A percentile compares a stretch with the other conserved stretches of the same genome.
Evolutionary conservation across 371 early-diverging fungal genomes (phyloP).

Genomic region (Mucor piriformis): DNA sequence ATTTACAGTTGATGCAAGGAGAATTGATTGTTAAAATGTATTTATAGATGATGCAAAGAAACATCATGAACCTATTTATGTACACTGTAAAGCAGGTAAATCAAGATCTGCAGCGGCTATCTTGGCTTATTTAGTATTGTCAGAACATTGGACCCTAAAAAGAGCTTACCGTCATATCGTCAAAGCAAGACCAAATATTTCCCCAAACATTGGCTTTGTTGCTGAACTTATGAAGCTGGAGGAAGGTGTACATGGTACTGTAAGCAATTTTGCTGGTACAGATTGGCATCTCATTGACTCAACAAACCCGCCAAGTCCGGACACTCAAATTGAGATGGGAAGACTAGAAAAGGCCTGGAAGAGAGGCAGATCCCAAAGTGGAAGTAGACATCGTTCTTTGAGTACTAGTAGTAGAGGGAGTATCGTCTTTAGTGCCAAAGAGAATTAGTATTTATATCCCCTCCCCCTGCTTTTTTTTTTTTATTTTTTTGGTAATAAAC

Average conservation of each 20-base stretch:
- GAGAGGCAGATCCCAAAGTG: conserved; percentile 3
- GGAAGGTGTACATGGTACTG: conserved; percentile 57
- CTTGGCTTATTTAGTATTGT: conserved; percentile 72
- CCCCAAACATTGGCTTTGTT: conserved; percentile 90
- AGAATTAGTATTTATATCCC: neutral
- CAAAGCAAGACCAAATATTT: conserved; percentile 66
- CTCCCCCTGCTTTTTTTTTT: neutral
- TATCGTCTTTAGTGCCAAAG: neutral
- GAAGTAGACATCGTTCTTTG: neutral
- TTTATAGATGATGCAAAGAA: conserved; percentile 42
- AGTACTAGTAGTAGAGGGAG: neutral
- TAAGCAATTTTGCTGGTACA: conserved; percentile 44
- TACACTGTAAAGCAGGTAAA: conserved; percentile 88
- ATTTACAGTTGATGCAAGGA: neutral
- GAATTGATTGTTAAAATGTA: neutral
- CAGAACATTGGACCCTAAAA: conserved; percentile 70
- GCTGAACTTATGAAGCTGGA: conserved; percentile 75
- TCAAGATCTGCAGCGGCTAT: conserved; percentile 82
- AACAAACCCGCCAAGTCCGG: conserved; percentile 41
- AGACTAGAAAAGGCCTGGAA: conserved; percentile 41
- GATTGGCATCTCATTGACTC: conserved; percentile 37
- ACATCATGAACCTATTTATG: conserved; percentile 67
- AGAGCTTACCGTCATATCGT: conserved; percentile 76
- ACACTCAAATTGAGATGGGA: conserved; percentile 34
- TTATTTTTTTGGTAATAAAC: neutral